These are phyloP conservation scores for Colletotrichum camelliae DNA, from an alignment of 2,329 filamentous ascomycete species.

Conservation along the genomic window DNA sequence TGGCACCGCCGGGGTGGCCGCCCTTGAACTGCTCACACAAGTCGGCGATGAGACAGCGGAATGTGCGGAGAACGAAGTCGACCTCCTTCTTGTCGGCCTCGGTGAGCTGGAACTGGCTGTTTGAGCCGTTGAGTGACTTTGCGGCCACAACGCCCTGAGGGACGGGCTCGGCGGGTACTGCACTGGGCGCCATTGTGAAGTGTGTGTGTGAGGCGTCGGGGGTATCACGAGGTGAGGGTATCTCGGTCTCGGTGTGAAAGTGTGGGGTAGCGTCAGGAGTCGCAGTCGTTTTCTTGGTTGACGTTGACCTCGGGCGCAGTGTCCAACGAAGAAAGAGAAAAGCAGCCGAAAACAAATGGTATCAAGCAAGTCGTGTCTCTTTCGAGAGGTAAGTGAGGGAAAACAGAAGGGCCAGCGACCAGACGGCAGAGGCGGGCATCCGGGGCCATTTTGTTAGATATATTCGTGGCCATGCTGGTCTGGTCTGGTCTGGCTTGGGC, in stretches of 20 bases:
- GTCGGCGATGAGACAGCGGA: conserved; percentile 69
- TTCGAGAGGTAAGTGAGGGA: neutral
- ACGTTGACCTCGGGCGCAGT: neutral
- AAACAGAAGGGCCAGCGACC: neutral
- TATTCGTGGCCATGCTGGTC: neutral
- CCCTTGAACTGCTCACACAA: conserved; percentile 74
- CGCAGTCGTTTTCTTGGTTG: neutral
- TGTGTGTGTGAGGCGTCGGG: neutral
- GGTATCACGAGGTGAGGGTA: neutral
- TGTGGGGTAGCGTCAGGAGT: neutral
- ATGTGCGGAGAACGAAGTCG: conserved; percentile 57
- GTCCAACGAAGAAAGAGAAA: neutral
- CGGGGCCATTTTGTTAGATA: conserved; percentile 2
- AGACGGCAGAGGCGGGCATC: neutral
- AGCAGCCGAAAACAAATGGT: neutral
- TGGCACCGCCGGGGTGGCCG: conserved; percentile 67
- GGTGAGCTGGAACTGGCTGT: conserved; percentile 7
- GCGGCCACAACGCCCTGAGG: conserved; percentile 4
- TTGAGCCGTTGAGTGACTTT: conserved; percentile 10
- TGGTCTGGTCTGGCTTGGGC: neutral
- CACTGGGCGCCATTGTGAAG: conserved; percentile 20
- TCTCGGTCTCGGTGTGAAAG: neutral
- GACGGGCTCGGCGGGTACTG: conserved; percentile 4
- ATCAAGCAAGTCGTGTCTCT: neutral
- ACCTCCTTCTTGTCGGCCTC: conserved; percentile 14